Conservation (phyloP, 169 alveolate species). For the Eimeria sp. region DNA sequence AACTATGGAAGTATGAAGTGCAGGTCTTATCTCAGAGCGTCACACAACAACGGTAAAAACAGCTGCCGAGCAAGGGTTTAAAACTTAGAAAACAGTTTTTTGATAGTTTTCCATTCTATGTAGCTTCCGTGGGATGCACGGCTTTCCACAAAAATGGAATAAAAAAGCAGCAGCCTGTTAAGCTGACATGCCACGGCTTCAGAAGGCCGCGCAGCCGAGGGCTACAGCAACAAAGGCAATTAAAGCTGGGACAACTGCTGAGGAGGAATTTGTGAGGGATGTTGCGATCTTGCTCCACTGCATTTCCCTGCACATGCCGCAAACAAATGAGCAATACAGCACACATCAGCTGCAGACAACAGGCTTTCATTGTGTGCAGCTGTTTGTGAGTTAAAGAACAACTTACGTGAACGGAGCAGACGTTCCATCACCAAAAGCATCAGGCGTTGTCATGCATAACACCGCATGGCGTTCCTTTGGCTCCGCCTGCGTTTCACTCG, state of each 20-base stretch:
- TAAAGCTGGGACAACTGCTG: background rate
- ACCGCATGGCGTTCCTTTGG: background rate
- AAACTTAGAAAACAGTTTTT: background rate
- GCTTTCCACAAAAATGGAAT: background rate
- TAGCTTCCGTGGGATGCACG: background rate
- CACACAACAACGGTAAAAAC: background rate
- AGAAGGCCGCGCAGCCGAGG: background rate
- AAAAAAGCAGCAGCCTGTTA: background rate
- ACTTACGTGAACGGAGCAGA: constrained; percentile 22
- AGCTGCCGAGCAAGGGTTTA: background rate
- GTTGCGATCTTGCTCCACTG: constrained; percentile 5
- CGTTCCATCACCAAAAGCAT: background rate
- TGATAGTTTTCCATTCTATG: background rate
- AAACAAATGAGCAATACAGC: background rate
- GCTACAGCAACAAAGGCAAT: background rate
- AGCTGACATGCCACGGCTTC: background rate
- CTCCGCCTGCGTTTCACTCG: background rate
- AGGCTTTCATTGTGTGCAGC: background rate
- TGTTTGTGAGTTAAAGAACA: too few species aligned
- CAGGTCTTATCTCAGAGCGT: background rate
- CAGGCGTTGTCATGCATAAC: constrained; percentile 7
- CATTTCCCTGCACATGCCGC: background rate
- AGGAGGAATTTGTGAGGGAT: background rate
- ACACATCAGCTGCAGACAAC: background rate
- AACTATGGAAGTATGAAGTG: background rate